Evolutionary conservation across 352 stramenopile species (phyloP).

Genomic region (Thalassiosira mediterranea): DNA sequence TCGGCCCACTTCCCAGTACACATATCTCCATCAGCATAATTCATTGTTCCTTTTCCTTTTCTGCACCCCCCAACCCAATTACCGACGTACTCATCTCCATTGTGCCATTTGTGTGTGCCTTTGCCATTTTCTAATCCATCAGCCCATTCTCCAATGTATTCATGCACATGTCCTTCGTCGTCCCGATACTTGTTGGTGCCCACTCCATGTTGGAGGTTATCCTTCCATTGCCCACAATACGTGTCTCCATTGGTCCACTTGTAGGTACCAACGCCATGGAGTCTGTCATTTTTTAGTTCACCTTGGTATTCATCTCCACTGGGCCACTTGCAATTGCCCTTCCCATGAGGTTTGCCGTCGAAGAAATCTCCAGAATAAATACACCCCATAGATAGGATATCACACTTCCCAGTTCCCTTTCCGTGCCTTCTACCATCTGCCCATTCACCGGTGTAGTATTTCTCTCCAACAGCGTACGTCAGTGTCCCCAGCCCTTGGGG

Average conservation of each 20-base stretch:
- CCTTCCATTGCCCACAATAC: background rate
- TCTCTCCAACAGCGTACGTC: background rate
- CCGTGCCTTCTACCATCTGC: background rate
- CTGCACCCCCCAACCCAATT: background rate
- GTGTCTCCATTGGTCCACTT: background rate
- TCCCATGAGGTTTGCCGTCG: too few species aligned
- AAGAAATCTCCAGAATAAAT: too few species aligned
- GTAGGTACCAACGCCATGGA: background rate
- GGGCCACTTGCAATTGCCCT: background rate
- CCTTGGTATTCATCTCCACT: background rate
- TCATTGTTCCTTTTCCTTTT: background rate
- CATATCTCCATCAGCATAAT: background rate
- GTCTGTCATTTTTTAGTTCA: background rate
- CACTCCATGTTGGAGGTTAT: background rate
- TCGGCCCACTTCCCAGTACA: background rate
- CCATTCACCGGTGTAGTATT: constrained; percentile 7
- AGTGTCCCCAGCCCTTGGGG: background rate
- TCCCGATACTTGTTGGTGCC: background rate
- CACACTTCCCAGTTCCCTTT: background rate
- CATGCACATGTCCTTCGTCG: background rate
- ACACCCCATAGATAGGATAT: too few species aligned
- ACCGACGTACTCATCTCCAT: background rate
- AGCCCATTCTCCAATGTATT: background rate
- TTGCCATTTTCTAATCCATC: background rate
- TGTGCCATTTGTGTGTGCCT: background rate